These are phyloP conservation scores for Gynandropsis gynandra DNA, from an alignment of 345 rosid genomes.

Conservation along the genomic window DNA sequence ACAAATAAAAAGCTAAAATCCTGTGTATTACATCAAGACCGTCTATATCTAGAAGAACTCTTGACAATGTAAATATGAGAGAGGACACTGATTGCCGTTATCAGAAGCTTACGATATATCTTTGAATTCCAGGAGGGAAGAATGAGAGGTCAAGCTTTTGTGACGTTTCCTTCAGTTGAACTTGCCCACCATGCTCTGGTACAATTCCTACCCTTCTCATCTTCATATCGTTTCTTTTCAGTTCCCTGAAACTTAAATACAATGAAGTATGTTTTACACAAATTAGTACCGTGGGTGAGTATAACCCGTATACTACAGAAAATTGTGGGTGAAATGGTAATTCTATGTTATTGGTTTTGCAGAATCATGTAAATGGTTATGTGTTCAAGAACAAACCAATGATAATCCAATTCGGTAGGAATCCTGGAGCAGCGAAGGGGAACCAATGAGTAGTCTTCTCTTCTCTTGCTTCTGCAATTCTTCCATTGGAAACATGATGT, in stretches of 20 bases:
- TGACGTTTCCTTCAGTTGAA: slow-evolving; percentile 86
- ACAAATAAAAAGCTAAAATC: too few species aligned
- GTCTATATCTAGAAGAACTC: too few species aligned
- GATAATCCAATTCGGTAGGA: slow-evolving; percentile 86
- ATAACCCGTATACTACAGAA: too few species aligned
- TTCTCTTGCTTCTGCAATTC: too few species aligned
- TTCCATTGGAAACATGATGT: too few species aligned
- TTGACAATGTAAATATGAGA: too few species aligned
- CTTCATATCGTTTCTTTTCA: neutral
- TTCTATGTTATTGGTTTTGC: slow-evolving; percentile 24
- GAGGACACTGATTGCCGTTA: too few species aligned
- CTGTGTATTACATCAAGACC: too few species aligned
- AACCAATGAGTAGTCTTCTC: too few species aligned
- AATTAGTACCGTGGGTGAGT: too few species aligned
- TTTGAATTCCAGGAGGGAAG: slow-evolving; percentile 70
- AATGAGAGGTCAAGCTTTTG: slow-evolving; percentile 96
- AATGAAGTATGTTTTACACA: neutral
- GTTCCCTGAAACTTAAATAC: neutral
- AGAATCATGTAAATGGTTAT: slow-evolving; percentile 81
- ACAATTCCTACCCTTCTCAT: slow-evolving; percentile 23
- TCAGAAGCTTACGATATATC: neutral
- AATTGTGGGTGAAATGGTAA: neutral
- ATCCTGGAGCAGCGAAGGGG: slow-evolving; percentile 50
- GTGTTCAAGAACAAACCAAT: slow-evolving; percentile 82
- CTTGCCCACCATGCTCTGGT: slow-evolving; percentile 85